Conservation (phyloP, 768 basidiomycete species). For the Lentinula boryana region DNA sequence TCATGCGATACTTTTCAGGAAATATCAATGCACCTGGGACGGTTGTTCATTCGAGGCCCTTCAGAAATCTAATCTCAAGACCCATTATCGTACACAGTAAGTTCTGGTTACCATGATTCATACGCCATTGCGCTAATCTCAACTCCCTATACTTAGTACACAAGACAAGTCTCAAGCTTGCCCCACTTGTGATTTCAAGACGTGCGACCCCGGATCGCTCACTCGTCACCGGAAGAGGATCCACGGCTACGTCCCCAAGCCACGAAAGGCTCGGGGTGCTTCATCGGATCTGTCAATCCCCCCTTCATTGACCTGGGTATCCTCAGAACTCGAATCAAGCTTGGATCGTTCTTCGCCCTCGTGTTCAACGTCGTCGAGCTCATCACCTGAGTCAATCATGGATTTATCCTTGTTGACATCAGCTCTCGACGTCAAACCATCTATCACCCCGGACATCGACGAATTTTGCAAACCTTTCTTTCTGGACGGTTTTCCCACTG, state of each 20-base stretch:
- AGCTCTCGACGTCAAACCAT: background rate
- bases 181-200: constrained; percentile 3
- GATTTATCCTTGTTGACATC: background rate
- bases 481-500: background rate
- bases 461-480: background rate
- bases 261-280: background rate
- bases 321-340: background rate
- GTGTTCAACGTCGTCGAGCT: background rate
- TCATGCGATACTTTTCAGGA: background rate
- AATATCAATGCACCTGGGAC: background rate
- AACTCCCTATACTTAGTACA: background rate
- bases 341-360: background rate
- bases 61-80: background rate
- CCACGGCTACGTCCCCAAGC: constrained; percentile 1
- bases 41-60: background rate
- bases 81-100: constrained; percentile 2
- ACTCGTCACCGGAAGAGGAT: constrained; percentile 4
- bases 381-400: background rate
- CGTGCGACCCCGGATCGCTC: constrained; percentile 2
- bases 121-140: background rate
- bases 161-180: constrained; percentile 2
- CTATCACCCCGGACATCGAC: background rate
- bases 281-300: background rate
- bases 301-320: background rate
- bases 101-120: background rate